A percentile compares a stretch with the other conserved stretches of the same genome.
These are phyloP conservation scores for Kwoniella botswanensis DNA, from an alignment of 768 basidiomycete genomes.

Conservation along the genomic window DNA sequence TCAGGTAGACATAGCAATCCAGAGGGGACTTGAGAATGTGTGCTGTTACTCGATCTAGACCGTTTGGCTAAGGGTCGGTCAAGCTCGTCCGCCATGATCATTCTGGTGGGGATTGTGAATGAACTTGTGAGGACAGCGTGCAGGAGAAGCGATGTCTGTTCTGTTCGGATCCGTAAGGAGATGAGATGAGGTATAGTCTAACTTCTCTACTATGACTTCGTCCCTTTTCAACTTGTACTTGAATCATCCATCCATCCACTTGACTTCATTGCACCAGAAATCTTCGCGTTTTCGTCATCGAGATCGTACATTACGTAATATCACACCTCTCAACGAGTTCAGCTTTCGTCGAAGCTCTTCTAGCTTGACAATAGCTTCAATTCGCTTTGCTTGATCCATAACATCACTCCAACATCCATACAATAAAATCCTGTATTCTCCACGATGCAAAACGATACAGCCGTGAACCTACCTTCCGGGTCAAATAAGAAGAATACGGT, in stretches of 20 bases:
- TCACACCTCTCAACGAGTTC: background rate
- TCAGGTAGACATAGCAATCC: conserved; percentile 28
- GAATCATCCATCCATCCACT: too few species aligned
- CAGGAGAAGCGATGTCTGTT: too few species aligned
- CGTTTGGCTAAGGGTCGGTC: background rate
- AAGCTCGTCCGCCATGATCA: conserved; percentile 14
- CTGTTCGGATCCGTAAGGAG: too few species aligned
- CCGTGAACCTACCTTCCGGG: conserved; percentile 10
- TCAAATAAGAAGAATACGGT: conserved; percentile 54
- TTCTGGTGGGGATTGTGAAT: background rate
- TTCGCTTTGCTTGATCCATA: too few species aligned
- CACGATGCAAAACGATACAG: conserved; percentile 22
- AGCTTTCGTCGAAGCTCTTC: too few species aligned
- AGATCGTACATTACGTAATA: background rate
- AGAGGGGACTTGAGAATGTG: background rate
- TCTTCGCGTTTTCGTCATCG: background rate
- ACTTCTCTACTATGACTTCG: too few species aligned
- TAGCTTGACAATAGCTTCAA: too few species aligned
- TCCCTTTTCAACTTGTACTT: too few species aligned
- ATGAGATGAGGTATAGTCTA: too few species aligned
- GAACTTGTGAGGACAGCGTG: too few species aligned
- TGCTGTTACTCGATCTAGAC: conserved; percentile 8
- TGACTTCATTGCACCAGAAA: background rate
- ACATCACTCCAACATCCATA: background rate
- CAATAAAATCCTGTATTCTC: background rate